Evolutionary conservation across 2,329 filamentous ascomycete genomes (phyloP).

Genomic region (Aureobasidium melanogenum): DNA sequence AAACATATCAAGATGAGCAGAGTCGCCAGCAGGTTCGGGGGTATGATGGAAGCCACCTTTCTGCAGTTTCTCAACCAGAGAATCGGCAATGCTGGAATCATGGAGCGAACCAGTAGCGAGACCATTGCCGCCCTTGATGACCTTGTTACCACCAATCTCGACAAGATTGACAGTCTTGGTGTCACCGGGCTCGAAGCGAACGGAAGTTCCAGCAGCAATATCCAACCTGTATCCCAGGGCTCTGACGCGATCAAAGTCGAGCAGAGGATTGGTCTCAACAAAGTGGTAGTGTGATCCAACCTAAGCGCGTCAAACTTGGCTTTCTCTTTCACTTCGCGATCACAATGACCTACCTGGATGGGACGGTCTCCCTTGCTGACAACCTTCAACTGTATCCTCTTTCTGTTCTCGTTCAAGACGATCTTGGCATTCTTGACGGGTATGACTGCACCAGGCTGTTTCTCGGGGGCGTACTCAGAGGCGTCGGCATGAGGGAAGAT

Average conservation of each 20-base stretch:
- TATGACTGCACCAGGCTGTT: conserved; percentile 72
- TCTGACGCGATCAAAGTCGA: conserved; percentile 76
- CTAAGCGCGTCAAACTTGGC: conserved; percentile 27
- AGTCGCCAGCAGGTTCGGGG: conserved; percentile 54
- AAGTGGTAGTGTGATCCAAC: conserved; percentile 94
- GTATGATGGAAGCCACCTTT: conserved; percentile 69
- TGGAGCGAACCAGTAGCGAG: conserved; percentile 68
- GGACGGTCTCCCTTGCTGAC: conserved; percentile 83
- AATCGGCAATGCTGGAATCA: conserved; percentile 47
- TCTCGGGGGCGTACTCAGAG: conserved; percentile 56
- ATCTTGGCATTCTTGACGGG: conserved; percentile 58
- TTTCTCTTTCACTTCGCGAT: neutral
- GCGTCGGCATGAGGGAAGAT: conserved; percentile 54
- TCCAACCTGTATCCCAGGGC: conserved; percentile 83
- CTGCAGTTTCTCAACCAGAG: conserved; percentile 60
- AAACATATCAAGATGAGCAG: conserved; percentile 49
- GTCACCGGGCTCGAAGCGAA: conserved; percentile 90
- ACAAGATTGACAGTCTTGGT: conserved; percentile 83
- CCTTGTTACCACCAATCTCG: conserved; percentile 70
- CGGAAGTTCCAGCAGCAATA: conserved; percentile 82
- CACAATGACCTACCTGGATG: conserved; percentile 56
- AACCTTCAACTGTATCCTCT: conserved; percentile 64
- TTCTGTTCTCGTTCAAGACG: conserved; percentile 62
- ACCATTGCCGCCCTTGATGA: conserved; percentile 77
- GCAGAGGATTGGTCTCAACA: conserved; percentile 82